phyloP scores from a whole-genome alignment of 352 stramenopile species.

The Globisporangium viniferum region DNA sequence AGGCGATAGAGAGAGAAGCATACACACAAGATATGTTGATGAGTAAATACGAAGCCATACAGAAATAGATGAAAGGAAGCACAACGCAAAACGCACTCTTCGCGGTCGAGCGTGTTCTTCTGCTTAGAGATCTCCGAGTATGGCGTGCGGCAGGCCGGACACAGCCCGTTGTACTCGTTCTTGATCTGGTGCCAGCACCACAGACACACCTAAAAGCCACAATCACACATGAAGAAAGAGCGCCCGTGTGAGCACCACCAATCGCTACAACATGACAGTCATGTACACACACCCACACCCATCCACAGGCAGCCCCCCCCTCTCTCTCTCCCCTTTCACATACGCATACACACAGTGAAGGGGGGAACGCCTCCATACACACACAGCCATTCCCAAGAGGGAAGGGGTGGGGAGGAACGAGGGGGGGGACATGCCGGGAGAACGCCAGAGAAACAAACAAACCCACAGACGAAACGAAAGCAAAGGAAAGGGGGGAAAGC shows the following conservation, averaged over 20 bases:
- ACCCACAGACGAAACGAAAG: conserved; percentile 41
- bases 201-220: conserved; percentile 92
- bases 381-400: neutral
- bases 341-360: neutral
- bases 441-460: conserved; percentile 91
- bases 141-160: conserved; percentile 95
- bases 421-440: neutral
- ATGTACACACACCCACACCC: no score
- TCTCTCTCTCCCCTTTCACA: neutral
- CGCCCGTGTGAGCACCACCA: neutral
- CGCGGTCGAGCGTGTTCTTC: conserved; percentile 92
- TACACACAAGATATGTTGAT: neutral
- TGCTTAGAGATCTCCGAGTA: conserved; percentile 94
- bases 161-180: conserved; percentile 97
- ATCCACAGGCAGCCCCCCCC: neutral
- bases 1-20: neutral
- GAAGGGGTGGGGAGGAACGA: neutral
- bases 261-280: neutral
- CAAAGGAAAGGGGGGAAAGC: neutral
- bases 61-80: conserved; percentile 12
- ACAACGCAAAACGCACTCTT: conserved; percentile 70
- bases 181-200: conserved; percentile 99
- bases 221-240: neutral
- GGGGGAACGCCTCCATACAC: no score
- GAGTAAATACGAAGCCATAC: neutral